These are phyloP conservation scores for Phylloporus sp. DNA, from an alignment of 1,284 basidiomycete species.

Conservation along the genomic window DNA sequence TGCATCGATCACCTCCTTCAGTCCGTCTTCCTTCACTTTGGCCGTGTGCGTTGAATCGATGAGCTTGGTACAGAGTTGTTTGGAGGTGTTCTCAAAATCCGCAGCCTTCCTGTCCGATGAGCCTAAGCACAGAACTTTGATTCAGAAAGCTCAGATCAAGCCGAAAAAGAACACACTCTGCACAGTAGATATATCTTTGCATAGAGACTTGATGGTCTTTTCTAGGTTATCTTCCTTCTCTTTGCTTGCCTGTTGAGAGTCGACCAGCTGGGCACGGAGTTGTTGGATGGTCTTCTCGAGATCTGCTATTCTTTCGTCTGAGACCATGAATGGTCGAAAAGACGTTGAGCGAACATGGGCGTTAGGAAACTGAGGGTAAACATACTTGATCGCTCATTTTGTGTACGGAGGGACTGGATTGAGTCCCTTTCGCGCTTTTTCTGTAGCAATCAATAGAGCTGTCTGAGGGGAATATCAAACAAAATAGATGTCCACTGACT, in stretches of 20 bases:
- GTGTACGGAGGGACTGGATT: not conserved
- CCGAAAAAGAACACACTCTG: not conserved
- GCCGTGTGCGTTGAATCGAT: too few relatives aligned
- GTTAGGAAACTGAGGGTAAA: not conserved
- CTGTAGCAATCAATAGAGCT: not conserved
- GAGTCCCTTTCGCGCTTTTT: not conserved
- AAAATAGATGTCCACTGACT: not conserved
- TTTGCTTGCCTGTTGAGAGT: not conserved
- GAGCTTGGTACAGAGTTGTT: not conserved
- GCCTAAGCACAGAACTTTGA: not conserved
- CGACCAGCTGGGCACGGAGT: not conserved
- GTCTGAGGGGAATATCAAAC: not conserved
- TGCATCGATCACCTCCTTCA: too few relatives aligned
- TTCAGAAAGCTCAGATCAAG: not conserved
- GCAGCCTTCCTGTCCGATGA: not conserved
- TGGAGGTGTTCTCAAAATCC: not conserved
- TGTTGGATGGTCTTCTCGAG: not conserved
- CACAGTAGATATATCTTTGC: not conserved
- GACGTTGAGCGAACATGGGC: too few relatives aligned
- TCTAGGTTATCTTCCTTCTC: not conserved
- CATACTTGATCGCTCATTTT: not conserved
- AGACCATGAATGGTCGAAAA: not conserved
- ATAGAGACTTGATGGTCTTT: not conserved
- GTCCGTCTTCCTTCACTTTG: too few relatives aligned
- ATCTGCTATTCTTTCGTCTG: not conserved